phyloP scores from a whole-genome alignment of 371 early-diverging fungal species.

The Mortierella sp. region DNA sequence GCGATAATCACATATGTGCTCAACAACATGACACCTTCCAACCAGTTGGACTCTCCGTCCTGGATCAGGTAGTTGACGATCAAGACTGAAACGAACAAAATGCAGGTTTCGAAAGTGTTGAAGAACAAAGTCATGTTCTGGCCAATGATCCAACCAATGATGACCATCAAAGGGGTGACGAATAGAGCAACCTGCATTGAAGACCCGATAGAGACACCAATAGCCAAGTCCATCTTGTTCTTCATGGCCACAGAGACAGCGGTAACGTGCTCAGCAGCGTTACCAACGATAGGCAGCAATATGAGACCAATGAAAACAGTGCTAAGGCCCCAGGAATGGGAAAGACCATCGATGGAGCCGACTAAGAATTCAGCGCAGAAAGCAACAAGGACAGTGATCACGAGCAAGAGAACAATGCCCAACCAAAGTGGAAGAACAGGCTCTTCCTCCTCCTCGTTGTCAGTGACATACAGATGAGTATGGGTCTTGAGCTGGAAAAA shows the following conservation, averaged over 20 bases:
- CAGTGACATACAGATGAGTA: constrained; percentile 66
- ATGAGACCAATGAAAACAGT: constrained; percentile 91
- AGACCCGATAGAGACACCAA: constrained; percentile 93
- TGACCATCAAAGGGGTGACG: constrained; percentile 88
- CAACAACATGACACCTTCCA: constrained; percentile 89
- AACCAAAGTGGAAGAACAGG: constrained; percentile 72
- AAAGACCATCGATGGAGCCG: constrained; percentile 84
- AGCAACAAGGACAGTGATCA: constrained; percentile 76
- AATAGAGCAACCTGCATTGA: constrained; percentile 94
- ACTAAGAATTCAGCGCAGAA: constrained; percentile 90
- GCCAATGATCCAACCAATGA: constrained; percentile 89
- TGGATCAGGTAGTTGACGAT: constrained; percentile 88
- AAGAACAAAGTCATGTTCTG: constrained; percentile 88
- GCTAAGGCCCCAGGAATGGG: constrained; percentile 72
- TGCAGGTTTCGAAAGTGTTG: constrained; percentile 85
- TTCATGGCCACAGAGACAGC: constrained; percentile 89
- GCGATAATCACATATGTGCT: constrained; percentile 84
- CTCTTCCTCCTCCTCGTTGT: constrained; percentile 70
- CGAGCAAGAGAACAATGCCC: constrained; percentile 63
- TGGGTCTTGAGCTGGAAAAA: constrained; percentile 90
- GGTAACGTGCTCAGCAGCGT: constrained; percentile 87
- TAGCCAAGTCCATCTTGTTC: constrained; percentile 94
- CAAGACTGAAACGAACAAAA: constrained; percentile 88
- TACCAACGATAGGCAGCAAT: constrained; percentile 89
- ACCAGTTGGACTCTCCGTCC: constrained; percentile 87